These are phyloP conservation scores for Aspergillus fumigatus DNA, from an alignment of 2,329 filamentous ascomycete species.

Conservation along the genomic window DNA sequence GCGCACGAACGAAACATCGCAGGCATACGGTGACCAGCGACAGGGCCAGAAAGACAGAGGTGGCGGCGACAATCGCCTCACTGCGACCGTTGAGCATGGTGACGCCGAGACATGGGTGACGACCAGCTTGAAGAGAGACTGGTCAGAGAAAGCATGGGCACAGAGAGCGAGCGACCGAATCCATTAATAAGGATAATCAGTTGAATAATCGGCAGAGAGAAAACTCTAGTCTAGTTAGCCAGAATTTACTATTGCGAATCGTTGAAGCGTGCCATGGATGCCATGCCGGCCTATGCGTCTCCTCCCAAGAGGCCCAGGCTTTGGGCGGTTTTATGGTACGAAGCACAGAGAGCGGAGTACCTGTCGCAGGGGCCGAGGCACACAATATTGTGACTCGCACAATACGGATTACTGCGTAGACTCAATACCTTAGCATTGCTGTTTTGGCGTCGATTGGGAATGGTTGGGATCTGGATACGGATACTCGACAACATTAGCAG, in stretches of 20 bases:
- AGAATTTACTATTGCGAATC: background rate
- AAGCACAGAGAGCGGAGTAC: too few species aligned
- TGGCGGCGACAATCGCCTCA: constrained; percentile 11
- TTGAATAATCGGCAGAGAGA: background rate
- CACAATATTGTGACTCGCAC: background rate
- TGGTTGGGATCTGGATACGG: background rate
- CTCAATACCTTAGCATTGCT: background rate
- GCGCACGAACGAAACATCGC: constrained; percentile 31
- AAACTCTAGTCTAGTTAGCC: background rate
- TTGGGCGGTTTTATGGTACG: background rate
- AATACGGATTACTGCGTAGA: background rate
- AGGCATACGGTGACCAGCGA: constrained; percentile 29
- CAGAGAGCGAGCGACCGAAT: too few species aligned
- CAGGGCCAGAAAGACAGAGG: constrained; percentile 28
- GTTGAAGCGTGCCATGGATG: background rate
- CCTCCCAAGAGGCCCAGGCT: background rate
- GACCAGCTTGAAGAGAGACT: background rate
- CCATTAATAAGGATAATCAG: background rate
- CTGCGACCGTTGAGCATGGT: constrained; percentile 1
- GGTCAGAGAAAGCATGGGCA: background rate
- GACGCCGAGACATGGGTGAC: background rate
- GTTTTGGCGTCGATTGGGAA: background rate
- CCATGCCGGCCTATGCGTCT: too few species aligned
- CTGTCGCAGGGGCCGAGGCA: too few species aligned
- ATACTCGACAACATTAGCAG: background rate